Conservation (phyloP, 805 yeast species). For the Saccharomycopsis selenospora region DNA sequence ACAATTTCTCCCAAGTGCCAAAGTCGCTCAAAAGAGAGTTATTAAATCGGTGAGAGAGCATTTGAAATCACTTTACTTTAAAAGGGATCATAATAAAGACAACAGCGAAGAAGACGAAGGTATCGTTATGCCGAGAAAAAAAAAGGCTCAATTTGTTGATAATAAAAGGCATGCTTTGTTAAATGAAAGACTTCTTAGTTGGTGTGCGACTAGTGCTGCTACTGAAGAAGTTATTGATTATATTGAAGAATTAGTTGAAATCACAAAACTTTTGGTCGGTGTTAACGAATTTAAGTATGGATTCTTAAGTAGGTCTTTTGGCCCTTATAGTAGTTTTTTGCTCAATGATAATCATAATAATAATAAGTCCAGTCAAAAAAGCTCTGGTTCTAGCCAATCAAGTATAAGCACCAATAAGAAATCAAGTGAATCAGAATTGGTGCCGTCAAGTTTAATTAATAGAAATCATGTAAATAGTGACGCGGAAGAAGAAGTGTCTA, state of each 20-base stretch:
- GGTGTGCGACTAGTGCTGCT: constrained; percentile 47
- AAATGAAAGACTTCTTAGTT: constrained; percentile 37
- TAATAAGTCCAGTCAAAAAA: background rate
- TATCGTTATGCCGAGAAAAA: constrained; percentile 3
- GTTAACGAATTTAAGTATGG: constrained; percentile 45
- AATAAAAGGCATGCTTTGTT: constrained; percentile 20
- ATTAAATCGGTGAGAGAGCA: constrained; percentile 37
- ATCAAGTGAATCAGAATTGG: background rate
- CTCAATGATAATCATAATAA: constrained; percentile 30
- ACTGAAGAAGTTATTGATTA: constrained; percentile 43
- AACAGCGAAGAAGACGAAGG: constrained; percentile 6
- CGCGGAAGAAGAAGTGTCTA: too few relatives aligned
- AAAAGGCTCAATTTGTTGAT: constrained; percentile 2
- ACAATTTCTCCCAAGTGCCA: constrained; percentile 42
- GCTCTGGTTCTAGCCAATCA: background rate
- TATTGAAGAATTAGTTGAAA: constrained; percentile 38
- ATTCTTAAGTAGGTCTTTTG: constrained; percentile 41
- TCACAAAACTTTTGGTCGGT: constrained; percentile 40
- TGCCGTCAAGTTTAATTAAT: background rate
- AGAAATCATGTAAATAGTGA: too few relatives aligned
- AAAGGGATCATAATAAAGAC: background rate
- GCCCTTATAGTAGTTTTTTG: constrained; percentile 34
- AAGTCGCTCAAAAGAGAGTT: constrained; percentile 40
- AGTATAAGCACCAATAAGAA: background rate
- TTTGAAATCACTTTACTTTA: constrained; percentile 19